A percentile compares a stretch with the other conserved stretches of the same genome.
Evolutionary conservation across 148 eudicot species (phyloP).

Genomic region (Gaultheria prostrata): DNA sequence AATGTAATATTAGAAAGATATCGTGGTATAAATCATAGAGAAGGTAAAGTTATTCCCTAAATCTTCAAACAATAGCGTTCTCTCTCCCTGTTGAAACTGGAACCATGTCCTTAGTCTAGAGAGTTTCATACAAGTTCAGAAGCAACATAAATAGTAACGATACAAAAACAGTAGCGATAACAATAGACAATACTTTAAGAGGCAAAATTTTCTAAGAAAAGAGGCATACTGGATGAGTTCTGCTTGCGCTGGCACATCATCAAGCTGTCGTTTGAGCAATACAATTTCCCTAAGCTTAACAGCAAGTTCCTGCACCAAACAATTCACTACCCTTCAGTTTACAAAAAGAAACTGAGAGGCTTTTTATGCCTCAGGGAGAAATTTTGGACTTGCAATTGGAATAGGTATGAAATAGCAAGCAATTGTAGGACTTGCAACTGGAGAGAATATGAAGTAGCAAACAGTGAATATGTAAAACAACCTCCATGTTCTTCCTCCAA

Average conservation of each 20-base stretch:
- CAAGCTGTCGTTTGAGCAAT: conserved; percentile 50
- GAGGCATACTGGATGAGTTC: conserved; percentile 60
- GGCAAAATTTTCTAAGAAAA: conserved; percentile 5
- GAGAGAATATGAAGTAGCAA: neutral
- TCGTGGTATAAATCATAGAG: neutral
- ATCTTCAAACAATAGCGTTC: neutral
- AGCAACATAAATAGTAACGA: neutral
- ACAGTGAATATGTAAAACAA: neutral
- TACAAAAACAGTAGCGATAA: neutral
- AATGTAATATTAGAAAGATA: neutral
- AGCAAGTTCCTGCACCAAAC: conserved; percentile 46
- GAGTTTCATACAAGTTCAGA: conserved; percentile 1
- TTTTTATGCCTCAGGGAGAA: neutral
- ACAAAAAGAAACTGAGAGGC: neutral
- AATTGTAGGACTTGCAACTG: neutral
- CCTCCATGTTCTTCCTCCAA: neutral
- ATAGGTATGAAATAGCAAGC: neutral
- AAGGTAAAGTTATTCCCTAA: conserved; percentile 3
- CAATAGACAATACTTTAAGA: neutral
- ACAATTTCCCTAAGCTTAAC: conserved; percentile 45
- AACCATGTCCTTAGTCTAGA: neutral
- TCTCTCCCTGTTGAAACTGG: neutral
- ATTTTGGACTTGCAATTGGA: neutral
- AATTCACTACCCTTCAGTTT: neutral
- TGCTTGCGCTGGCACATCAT: conserved; percentile 55